These are phyloP conservation scores for Kalmusia sp. DNA, from an alignment of 2,329 filamentous ascomycete genomes.

Conservation along the genomic window DNA sequence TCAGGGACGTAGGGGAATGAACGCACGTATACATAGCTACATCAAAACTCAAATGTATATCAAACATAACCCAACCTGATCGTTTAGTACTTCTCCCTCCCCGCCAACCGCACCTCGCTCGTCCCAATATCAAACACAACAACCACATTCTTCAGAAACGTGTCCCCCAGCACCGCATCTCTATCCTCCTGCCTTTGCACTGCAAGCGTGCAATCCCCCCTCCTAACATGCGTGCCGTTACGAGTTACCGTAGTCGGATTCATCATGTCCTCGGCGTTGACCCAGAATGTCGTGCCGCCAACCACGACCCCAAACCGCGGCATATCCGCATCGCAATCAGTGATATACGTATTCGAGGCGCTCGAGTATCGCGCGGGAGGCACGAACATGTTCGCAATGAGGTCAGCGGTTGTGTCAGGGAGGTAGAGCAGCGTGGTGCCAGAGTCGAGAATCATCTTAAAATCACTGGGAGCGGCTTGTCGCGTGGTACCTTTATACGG, in stretches of 20 bases:
- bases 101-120: constrained; percentile 51
- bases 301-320: constrained; percentile 29
- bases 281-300: constrained; percentile 20
- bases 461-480: too few relatives aligned
- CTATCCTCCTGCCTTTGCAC: constrained; percentile 25
- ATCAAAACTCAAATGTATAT: too few relatives aligned
- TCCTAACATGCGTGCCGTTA: too few relatives aligned
- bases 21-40: neutral
- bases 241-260: too few relatives aligned
- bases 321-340: constrained; percentile 19
- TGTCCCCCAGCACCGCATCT: constrained; percentile 47
- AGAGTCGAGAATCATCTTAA: constrained; percentile 32
- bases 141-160: constrained; percentile 56
- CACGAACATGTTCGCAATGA: constrained; percentile 27
- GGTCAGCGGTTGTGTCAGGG: constrained; percentile 22
- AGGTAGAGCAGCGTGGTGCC: constrained; percentile 34
- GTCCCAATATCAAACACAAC: constrained; percentile 55
- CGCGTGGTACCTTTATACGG: too few relatives aligned
- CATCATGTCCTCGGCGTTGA: constrained; percentile 27
- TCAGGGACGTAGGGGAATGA: neutral
- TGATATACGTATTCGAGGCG: constrained; percentile 17
- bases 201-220: constrained; percentile 17
- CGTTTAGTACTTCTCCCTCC: constrained; percentile 5
- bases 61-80: too few relatives aligned
- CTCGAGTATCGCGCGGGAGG: constrained; percentile 23